These are phyloP conservation scores for Penicillium paradoxum DNA, from an alignment of 495 filamentous ascomycete species.

Conservation along the genomic window DNA sequence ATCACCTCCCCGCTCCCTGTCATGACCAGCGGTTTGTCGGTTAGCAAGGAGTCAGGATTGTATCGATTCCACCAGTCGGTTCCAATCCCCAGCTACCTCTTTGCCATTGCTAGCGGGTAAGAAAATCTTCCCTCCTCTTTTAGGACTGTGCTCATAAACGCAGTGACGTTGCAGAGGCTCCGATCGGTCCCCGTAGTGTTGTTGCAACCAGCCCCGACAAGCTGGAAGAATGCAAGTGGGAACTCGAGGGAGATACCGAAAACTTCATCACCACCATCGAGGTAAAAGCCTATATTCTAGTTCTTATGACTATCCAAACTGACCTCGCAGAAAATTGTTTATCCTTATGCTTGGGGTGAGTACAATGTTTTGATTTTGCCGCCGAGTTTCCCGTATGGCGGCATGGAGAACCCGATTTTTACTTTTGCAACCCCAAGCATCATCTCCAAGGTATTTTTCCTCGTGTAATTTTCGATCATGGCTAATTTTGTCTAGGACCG, in stretches of 20 bases:
- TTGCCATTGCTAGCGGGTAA: constrained; percentile 80
- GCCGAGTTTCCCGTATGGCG: constrained; percentile 81
- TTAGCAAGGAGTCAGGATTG: constrained; percentile 46
- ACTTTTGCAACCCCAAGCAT: constrained; percentile 93
- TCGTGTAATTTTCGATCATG: background rate
- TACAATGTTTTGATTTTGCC: constrained; percentile 93
- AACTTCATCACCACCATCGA: constrained; percentile 86
- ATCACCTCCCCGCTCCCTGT: constrained; percentile 84
- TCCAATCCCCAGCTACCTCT: constrained; percentile 91
- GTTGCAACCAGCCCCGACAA: constrained; percentile 86
- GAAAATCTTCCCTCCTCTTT: background rate
- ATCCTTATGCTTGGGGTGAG: constrained; percentile 85
- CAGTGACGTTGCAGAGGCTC: constrained; percentile 73
- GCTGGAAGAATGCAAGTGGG: constrained; percentile 77
- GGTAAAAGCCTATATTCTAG: constrained; percentile 24
- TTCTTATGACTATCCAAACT: background rate
- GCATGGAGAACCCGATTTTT: constrained; percentile 94
- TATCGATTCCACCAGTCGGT: constrained; percentile 86
- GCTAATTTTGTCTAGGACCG: constrained; percentile 51
- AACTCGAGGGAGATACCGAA: constrained; percentile 84
- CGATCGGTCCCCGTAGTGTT: constrained; percentile 76
- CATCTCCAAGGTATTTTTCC: constrained; percentile 57
- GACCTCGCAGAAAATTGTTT: constrained; percentile 59
- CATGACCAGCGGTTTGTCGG: constrained; percentile 77
- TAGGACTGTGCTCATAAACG: background rate